Evolutionary conservation across 306 rosid genomes (phyloP), one percentile per base, ranked within the genome.

Genomic region (Oemleria cerasiformis): DNA sequence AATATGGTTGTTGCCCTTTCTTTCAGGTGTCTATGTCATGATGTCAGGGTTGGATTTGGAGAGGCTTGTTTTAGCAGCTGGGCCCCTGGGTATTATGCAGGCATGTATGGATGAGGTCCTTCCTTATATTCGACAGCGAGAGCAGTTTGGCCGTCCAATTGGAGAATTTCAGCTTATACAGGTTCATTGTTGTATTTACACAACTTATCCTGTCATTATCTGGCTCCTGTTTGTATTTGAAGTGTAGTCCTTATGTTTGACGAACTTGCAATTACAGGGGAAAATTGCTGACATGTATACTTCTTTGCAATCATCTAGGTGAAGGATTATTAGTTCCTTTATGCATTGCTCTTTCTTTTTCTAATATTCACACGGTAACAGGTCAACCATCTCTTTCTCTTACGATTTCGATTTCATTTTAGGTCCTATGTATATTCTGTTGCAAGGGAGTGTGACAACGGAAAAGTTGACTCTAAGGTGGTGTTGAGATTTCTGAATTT

Each of bases 161-260:
- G 98, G 98, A 63, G 96, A 94, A 79, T 94, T 91, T 84, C 98
- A 94, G 84, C 90, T 94, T 74, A 88, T 94, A 55, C 98, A 90
- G 96, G 98, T 93, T 70, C 59, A 23, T 42, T 50, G 30, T 72
- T 68, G 69, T 77, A 49, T 61, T 39, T 55, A 5, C 40, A 8
- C 60, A 55, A 59, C 75, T 73, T 70, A 10, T 61, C 67, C 80
- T 36, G 70, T 56, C 56, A 34, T 4, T 57, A 62, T 42, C 9
- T 66, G 14, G 58, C 49, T 12, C 44, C 34, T 58, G n/a, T 36
- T 41, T 41, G 34, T 38, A 9, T 69, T 63, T 68, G 17, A 64
- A 74, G 63, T 42, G 6, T 67, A 42, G 61, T 71, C 70, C 72
- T 82, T 21, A 43, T 39, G 19, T 48, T 63, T 59, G 38, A 65